Evolutionary conservation across 768 basidiomycete genomes (phyloP), one percentile per base, ranked within the genome.

Genomic region (Mycena capillaripes): DNA sequence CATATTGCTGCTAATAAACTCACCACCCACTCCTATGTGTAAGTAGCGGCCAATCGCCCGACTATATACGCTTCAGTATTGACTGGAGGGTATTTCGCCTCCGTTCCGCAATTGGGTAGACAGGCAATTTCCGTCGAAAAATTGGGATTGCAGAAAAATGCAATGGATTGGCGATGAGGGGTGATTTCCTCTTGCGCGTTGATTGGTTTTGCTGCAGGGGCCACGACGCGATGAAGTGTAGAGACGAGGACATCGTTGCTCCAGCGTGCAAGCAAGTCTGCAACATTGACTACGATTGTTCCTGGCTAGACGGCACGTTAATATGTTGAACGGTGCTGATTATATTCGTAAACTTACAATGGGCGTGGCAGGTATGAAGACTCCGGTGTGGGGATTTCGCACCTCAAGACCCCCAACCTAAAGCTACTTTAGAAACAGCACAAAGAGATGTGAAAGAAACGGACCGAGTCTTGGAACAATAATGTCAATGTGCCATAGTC

Each of bases 121-220:
- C 94, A 94, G 19, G 90, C 84, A 65, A 96, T 91, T 68, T 86
- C 84, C 17, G 93, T 84, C 48, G 86, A 86, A 76, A 89, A 89
- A 74, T 95, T 94, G 4, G 95, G 94, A 76, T 93, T 95, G 84
- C 93, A 95, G 82, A 96, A 96, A 85, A 94, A 96, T 10, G 93
- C 95, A 61, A 96, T 92, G 11, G 93, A 94, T 78, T 95, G 93
- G 30, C 95, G 88, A 11, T 83, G 81, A 0, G 93, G 91, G 1
- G 90, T 92, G 69, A 91, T 81, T n/a, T 79, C 82, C 72, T 91
- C 89, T 8, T 82, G 84, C 10, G 86, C 83, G 73, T 79, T 87
- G 66, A 88, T 78, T 73, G 85, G 84, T 76, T 83, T 81, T 16
- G 86, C 86, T 0, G 89, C 84, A 25, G 95, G 94, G 5, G 92